Conservation (phyloP, 176 grass and related monocot genomes). For the Luzula sylvatica region DNA sequence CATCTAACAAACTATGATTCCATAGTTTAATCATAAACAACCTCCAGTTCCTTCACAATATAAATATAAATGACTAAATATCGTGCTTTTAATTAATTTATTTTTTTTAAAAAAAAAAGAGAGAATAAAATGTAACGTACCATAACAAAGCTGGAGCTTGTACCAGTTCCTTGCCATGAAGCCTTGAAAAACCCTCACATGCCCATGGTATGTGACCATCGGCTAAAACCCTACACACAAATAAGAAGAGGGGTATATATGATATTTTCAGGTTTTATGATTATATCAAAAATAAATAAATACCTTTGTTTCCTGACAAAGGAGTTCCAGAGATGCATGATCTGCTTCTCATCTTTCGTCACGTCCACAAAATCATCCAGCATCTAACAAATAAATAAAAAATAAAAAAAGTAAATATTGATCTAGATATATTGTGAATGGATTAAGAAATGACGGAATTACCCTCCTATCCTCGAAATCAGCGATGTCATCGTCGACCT, state of each 20-base stretch:
- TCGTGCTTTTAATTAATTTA: background rate
- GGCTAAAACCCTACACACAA: slow-evolving; percentile 46
- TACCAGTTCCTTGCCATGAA: slow-evolving; percentile 45
- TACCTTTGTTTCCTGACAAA: slow-evolving; percentile 85
- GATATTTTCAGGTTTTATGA: background rate
- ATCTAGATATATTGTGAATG: background rate
- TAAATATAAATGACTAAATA: background rate
- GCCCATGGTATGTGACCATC: slow-evolving; percentile 70
- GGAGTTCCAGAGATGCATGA: slow-evolving; percentile 96
- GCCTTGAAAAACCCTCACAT: slow-evolving; percentile 56
- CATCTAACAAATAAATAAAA: slow-evolving; percentile 33
- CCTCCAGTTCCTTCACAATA: slow-evolving; percentile 46
- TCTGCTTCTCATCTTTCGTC: slow-evolving; percentile 64
- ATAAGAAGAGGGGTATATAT: slow-evolving; percentile 2
- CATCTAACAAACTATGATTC: slow-evolving; percentile 81
- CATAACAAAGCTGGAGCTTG: slow-evolving; percentile 33
- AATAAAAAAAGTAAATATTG: background rate
- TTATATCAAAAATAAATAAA: background rate
- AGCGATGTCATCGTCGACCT: slow-evolving; percentile 77
- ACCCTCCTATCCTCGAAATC: slow-evolving; percentile 75
- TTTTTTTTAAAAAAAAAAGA: background rate
- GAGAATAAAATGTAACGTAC: slow-evolving; percentile 18
- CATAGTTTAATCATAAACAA: slow-evolving; percentile 92
- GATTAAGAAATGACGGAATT: background rate
- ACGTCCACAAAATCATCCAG: slow-evolving; percentile 77